A percentile compares a stretch with the other conserved stretches of the same genome.
Evolutionary conservation across 805 yeast genomes (phyloP).

Genomic region (Metschnikowia noctiluminum): DNA sequence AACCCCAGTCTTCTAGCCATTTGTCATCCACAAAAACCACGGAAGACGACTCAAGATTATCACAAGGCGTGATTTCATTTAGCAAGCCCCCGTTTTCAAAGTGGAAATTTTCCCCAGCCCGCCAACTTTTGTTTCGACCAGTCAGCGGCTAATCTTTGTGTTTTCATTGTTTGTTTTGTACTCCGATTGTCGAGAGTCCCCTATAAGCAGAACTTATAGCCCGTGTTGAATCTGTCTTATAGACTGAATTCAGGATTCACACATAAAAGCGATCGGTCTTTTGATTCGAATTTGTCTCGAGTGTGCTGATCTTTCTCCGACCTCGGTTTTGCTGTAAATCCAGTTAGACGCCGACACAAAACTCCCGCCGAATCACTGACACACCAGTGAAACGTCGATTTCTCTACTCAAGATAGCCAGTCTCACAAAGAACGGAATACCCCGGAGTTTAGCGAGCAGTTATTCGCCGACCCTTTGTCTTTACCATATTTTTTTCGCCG

Average conservation of each 20-base stretch:
- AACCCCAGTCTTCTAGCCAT: neutral
- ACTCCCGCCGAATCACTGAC: neutral
- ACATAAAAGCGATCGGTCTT: neutral
- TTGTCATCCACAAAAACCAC: conserved; percentile 1
- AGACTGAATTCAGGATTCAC: neutral
- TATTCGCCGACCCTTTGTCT: conserved; percentile 4
- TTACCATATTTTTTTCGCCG: neutral
- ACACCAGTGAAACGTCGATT: neutral
- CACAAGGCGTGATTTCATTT: neutral
- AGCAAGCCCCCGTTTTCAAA: neutral
- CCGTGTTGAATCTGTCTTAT: neutral
- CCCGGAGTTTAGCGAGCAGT: conserved; percentile 5
- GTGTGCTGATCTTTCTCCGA: neutral
- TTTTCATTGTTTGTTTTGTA: conserved; percentile 7
- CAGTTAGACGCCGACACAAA: neutral
- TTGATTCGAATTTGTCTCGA: neutral
- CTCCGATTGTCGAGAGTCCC: conserved; percentile 6
- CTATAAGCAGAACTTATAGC: neutral
- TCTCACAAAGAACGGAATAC: neutral
- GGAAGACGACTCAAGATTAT: neutral
- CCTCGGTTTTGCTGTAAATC: neutral
- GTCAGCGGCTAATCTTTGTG: neutral
- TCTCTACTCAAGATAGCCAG: neutral
- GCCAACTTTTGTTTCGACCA: neutral
- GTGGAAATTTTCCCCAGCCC: neutral